Evolutionary conservation across 768 basidiomycete genomes (phyloP), one percentile per base, ranked within the genome.

Genomic region (Daedaleopsis sinensis): DNA sequence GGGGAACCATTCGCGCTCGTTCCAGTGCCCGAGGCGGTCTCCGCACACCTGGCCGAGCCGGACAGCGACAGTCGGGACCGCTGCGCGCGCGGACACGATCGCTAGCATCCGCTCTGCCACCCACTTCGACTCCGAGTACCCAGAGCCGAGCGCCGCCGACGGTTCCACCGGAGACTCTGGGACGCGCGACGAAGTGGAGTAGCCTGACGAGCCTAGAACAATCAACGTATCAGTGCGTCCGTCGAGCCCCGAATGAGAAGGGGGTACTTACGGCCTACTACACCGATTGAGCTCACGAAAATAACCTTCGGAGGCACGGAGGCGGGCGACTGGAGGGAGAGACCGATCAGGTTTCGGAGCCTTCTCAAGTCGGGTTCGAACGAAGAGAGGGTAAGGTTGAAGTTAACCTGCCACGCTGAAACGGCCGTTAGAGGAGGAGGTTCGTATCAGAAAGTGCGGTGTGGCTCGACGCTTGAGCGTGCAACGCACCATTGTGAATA

Each of bases 1-100:
- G 0, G 81, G 80, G 27, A 82, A 68, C 82, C 82, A 83, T 56
- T 83, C 81, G 3, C 60, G 63, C 10, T 69, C 60, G 58, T 76
- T 79, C 82, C 82, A 83, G 18, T 65, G 64, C 0, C 82, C 80
- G 55, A 76, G 78, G 6, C 43, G 19, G 12, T 69, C 72, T 2
- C 81, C 82, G 32, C 72, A 70, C 1, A 82, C 64, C 68, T 82
- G 81, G 1, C 80, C 82, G 19, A 80, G 70, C 5, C 82, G 77
- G 1, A 81, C 75, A 10, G 77, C 71, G 16, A 76, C 54, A 1
- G 76, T 61, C 2, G 59, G 59, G 5, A 82, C 62, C 0, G 65
- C 38, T 0, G 77, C 76, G 10, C 39, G 23, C 24, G 71, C 57
- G n/a, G n/a, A n/a, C 2, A 69, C 66, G 1, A 77, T 79, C 0